phyloP scores from a whole-genome alignment of 1,139 yeast genomes.

The Taiozyma sp. region DNA sequence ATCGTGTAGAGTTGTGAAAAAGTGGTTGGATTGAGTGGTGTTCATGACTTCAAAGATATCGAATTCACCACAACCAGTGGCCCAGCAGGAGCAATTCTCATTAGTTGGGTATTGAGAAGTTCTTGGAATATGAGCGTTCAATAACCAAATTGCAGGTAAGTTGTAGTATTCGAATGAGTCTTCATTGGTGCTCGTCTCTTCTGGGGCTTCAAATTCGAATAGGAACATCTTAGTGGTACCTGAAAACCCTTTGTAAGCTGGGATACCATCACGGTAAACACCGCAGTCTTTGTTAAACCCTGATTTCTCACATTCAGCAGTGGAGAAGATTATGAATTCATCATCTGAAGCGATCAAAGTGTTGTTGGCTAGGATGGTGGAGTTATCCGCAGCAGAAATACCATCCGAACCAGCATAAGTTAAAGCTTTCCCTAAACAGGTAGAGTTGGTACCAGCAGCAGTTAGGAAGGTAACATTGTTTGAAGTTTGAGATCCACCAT shows the following conservation, averaged over 20 bases:
- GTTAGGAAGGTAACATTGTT: slow-evolving; percentile 64
- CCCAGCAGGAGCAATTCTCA: slow-evolving; percentile 68
- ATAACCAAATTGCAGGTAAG: slow-evolving; percentile 77
- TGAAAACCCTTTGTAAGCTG: slow-evolving; percentile 68
- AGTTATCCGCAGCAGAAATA: slow-evolving; percentile 30
- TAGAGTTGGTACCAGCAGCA: slow-evolving; percentile 40
- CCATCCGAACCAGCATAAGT: slow-evolving; percentile 46
- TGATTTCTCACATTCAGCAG: slow-evolving; percentile 43
- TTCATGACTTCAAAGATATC: slow-evolving; percentile 69
- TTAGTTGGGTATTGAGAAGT: slow-evolving; percentile 66
- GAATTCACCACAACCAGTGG: slow-evolving; percentile 75
- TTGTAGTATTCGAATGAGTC: slow-evolving; percentile 36
- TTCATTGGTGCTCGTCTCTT: slow-evolving; percentile 33
- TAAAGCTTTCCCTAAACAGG: slow-evolving; percentile 63
- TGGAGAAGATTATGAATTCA: slow-evolving; percentile 59
- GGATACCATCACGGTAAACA: slow-evolving; percentile 64
- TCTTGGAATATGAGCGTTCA: slow-evolving; percentile 75
- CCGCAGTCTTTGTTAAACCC: slow-evolving; percentile 51
- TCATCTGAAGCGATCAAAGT: slow-evolving; percentile 46
- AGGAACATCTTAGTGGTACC: slow-evolving; percentile 64
- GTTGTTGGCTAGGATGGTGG: slow-evolving; percentile 47
- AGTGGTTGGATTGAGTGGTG: slow-evolving; percentile 45
- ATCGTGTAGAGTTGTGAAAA: slow-evolving; percentile 65
- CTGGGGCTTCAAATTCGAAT: slow-evolving; percentile 66
- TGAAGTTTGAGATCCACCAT: slow-evolving; percentile 31